Conservation (phyloP, 495 filamentous ascomycete species). For the Venustampulla echinocandica region DNA sequence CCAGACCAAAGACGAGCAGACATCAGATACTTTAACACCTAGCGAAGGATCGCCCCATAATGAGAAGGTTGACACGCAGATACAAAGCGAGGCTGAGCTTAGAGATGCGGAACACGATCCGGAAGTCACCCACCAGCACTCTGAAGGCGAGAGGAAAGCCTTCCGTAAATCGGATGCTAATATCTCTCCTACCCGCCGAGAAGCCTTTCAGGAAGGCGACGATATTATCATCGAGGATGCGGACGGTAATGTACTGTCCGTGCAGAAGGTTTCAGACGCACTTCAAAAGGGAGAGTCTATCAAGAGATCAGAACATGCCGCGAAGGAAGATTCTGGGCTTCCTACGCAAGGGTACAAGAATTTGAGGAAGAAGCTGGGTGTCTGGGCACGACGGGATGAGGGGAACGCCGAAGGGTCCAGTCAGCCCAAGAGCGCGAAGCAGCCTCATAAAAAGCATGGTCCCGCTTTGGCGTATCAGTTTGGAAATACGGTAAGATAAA, state of each 20-base stretch:
- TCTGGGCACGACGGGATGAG: slow-evolving; percentile 19
- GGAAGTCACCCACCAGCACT: slow-evolving; percentile 22
- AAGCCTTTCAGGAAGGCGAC: slow-evolving; percentile 76
- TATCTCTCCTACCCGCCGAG: slow-evolving; percentile 32
- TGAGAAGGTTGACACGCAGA: slow-evolving; percentile 26
- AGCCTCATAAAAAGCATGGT: slow-evolving; percentile 12
- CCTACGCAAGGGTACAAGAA: slow-evolving; percentile 10
- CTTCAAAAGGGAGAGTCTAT: slow-evolving; percentile 51
- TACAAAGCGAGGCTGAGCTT: slow-evolving; percentile 18
- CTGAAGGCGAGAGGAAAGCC: slow-evolving; percentile 28
- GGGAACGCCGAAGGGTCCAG: slow-evolving; percentile 25
- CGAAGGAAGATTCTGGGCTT: slow-evolving; percentile 31
- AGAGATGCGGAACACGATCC: slow-evolving; percentile 19
- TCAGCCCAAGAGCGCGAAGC: slow-evolving; percentile 19
- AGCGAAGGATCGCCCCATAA: slow-evolving; percentile 23
- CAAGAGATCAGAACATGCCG: slow-evolving; percentile 32
- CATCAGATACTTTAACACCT: slow-evolving; percentile 21
- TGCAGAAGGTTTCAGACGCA: slow-evolving; percentile 35
- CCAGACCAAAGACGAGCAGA: slow-evolving; percentile 17
- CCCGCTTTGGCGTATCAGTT: slow-evolving; percentile 91
- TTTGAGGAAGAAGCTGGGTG: slow-evolving; percentile 22
- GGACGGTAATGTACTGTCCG: slow-evolving; percentile 73
- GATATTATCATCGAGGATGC: slow-evolving; percentile 77
- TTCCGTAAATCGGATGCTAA: slow-evolving; percentile 21
- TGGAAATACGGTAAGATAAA: slow-evolving; percentile 60